These are phyloP conservation scores for Pelargonium citronellum DNA, from an alignment of 441 rosid genomes.

Conservation along the genomic window DNA sequence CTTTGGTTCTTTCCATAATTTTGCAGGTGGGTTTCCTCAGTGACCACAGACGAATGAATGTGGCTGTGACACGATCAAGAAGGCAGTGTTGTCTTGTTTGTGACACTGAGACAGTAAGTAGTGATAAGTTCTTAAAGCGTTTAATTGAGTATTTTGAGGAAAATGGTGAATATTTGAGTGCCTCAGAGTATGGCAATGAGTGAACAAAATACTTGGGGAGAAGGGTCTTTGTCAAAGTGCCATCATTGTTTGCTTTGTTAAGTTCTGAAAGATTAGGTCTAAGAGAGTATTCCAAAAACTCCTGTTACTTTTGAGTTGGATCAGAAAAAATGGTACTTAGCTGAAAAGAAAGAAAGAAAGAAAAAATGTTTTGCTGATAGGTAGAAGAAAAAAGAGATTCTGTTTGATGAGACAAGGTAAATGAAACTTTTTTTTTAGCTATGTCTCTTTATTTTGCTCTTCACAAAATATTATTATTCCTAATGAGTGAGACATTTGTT, in stretches of 20 bases:
- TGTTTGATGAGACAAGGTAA: too few species aligned
- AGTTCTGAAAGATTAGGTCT: neutral
- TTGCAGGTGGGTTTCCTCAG: conserved; percentile 72
- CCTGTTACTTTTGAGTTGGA: conserved; percentile 2
- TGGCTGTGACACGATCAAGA: conserved; percentile 89
- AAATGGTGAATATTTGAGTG: conserved; percentile 88
- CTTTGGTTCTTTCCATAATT: conserved; percentile 12
- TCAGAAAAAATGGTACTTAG: neutral
- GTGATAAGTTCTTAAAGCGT: conserved; percentile 69
- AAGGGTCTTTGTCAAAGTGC: conserved; percentile 2
- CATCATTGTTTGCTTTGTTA: conserved; percentile 7
- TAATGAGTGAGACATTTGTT: too few species aligned
- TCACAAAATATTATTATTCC: too few species aligned
- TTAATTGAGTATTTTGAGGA: conserved; percentile 82
- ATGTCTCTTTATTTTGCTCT: too few species aligned
- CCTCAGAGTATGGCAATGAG: conserved; percentile 60
- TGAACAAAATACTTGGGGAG: conserved; percentile 21
- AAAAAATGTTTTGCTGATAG: neutral
- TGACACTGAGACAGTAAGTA: conserved; percentile 75
- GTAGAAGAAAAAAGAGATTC: neutral
- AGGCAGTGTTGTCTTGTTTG: conserved; percentile 88
- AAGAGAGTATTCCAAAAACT: conserved; percentile 8
- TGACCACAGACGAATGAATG: conserved; percentile 86
- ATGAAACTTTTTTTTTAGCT: too few species aligned
- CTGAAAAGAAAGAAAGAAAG: neutral